These are phyloP conservation scores for Erucastrum elatum DNA, from an alignment of 345 rosid species.

Conservation along the genomic window DNA sequence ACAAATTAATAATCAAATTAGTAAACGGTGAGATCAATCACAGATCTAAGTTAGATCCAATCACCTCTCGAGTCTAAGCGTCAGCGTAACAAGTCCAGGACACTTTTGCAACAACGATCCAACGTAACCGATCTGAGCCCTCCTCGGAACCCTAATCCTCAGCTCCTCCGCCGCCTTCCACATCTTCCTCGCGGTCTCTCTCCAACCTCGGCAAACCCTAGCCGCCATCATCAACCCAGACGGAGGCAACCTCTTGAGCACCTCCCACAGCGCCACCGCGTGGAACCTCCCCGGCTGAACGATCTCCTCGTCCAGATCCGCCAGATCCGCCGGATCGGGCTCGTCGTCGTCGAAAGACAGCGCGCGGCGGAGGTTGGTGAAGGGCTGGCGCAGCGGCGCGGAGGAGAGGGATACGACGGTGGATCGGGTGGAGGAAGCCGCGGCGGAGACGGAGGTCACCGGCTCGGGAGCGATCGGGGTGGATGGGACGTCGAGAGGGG, in stretches of 20 bases:
- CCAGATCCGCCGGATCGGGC: constrained; percentile 35
- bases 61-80: constrained; percentile 83
- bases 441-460: constrained; percentile 34
- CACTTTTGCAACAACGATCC: constrained; percentile 89
- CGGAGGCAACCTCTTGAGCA: constrained; percentile 77
- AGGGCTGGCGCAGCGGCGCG: constrained; percentile 51
- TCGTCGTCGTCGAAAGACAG: constrained; percentile 83
- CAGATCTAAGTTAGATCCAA: constrained; percentile 50
- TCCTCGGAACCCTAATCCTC: constrained; percentile 66
- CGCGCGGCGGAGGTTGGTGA: constrained; percentile 73
- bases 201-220: constrained; percentile 86
- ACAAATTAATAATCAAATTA: constrained; percentile 5
- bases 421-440: constrained; percentile 46
- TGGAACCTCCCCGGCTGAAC: constrained; percentile 54
- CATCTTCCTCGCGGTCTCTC: constrained; percentile 68
- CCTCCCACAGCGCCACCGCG: constrained; percentile 71
- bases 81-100: constrained; percentile 65
- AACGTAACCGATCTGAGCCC: constrained; percentile 69
- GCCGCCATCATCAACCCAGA: constrained; percentile 69
- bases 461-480: constrained; percentile 38
- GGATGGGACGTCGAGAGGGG: constrained; percentile 30
- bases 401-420: constrained; percentile 35
- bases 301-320: constrained; percentile 43
- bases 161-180: constrained; percentile 93
- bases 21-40: neutral